These are phyloP conservation scores for Metarhizium sp. DNA, from an alignment of 2,329 filamentous ascomycete genomes.

Conservation along the genomic window DNA sequence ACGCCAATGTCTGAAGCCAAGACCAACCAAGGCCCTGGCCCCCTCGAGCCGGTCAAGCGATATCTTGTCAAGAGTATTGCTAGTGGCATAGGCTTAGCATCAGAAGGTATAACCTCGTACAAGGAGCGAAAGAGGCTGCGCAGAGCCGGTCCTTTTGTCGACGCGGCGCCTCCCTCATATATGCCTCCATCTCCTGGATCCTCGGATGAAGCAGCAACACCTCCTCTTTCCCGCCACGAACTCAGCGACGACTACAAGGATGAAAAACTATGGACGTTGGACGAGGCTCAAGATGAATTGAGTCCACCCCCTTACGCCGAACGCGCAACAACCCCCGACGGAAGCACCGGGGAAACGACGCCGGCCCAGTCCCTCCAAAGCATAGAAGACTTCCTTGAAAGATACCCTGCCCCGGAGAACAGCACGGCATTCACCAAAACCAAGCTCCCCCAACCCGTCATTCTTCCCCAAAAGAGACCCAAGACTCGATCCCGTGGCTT, in stretches of 20 bases:
- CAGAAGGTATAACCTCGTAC: neutral
- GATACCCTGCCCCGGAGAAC: neutral
- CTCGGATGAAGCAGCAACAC: neutral
- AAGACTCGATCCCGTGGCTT: slow-evolving; percentile 9
- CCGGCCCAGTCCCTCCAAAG: neutral
- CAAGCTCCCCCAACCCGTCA: slow-evolving; percentile 5
- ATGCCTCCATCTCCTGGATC: neutral
- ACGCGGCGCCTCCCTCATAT: neutral
- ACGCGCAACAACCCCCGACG: neutral
- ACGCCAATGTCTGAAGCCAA: neutral
- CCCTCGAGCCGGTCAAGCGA: slow-evolving; percentile 1
- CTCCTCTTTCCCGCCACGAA: neutral
- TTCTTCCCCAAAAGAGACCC: slow-evolving; percentile 10
- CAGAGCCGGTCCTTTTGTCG: neutral
- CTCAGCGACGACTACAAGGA: neutral
- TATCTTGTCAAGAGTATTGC: slow-evolving; percentile 1
- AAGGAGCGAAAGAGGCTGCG: neutral
- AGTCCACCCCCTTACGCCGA: neutral
- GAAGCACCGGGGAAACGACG: neutral
- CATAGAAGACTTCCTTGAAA: neutral
- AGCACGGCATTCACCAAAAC: neutral
- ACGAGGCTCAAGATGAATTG: neutral
- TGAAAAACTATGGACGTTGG: neutral
- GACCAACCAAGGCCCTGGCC: neutral
- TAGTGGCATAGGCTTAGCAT: neutral